Base-by-base conservation (phyloP, 2,329 filamentous ascomycete species). In the Neofusicoccum kwambonambiense region DNA sequence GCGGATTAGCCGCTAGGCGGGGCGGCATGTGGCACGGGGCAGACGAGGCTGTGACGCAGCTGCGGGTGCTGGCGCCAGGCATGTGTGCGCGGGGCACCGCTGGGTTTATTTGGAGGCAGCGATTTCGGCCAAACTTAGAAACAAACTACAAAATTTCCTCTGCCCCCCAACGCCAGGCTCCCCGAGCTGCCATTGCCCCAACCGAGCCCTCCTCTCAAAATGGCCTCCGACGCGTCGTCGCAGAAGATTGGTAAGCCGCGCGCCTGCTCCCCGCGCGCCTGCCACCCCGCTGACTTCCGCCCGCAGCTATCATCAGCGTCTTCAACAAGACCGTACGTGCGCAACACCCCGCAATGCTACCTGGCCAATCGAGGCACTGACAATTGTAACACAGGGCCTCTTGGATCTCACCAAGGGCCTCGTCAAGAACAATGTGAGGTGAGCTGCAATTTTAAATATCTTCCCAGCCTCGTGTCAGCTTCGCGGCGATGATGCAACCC, bases 351-450 rank as follows among this genome's bases (percentile, higher is more conserved):
- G 64, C 51, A 45, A 19, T 47, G 31, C 37, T 9, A 31, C 35
- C 39, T n/a, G 22, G 35, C 64, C 52, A 52, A 61, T 60, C 37
- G 49, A 37, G 13, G 15, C 39, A 51, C 42, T 62, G 56, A 65
- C 57, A 61, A 34, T 65, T 35, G 35, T 61, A 9, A 44, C 41
- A 52, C 34, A 64, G 66, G 68, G 93, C 67, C 87, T 97, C 70
- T 83, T 97, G 70, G 93, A 97, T 80, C 85, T 97, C 72, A 92
- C 93, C 73, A 96, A 96, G 81, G 93, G 93, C 72, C 87, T 97
- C 58, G 86, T 91, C 75, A 87, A 94, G 84, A 87, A 96, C 76
- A 90, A 95, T 87, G 91, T 97, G 71, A 91, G 93, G 67, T 68
- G 42, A 31, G 62, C 27, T 50, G 15, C 42, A 19, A 22, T 11